Percentiles rank a stretch among this genome's conserved stretches.
Conservation (phyloP, 352 stramenopile species). For the Aphanomyces invadans region DNA sequence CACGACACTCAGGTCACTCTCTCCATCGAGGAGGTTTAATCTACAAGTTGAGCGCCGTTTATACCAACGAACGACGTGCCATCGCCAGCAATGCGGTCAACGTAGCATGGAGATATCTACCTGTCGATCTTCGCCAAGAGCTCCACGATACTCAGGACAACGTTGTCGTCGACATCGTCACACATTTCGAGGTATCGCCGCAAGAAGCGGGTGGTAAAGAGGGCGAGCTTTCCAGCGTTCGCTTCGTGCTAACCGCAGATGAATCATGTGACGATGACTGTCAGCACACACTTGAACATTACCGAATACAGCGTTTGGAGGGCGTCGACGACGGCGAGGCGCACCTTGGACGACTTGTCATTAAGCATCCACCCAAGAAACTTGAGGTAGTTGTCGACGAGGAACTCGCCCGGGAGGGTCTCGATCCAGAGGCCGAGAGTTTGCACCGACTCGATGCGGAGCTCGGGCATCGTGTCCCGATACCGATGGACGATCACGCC, state of each 20-base stretch:
- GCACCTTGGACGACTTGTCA: slow-evolving; percentile 83
- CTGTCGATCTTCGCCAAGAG: slow-evolving; percentile 21
- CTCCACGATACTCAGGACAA: slow-evolving; percentile 76
- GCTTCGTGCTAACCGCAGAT: slow-evolving; percentile 33
- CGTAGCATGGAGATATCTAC: no score
- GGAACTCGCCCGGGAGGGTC: slow-evolving; percentile 82
- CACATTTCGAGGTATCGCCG: slow-evolving; percentile 73
- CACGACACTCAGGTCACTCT: slow-evolving; percentile 65
- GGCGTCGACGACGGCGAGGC: slow-evolving; percentile 71
- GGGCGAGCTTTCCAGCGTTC: slow-evolving; percentile 53
- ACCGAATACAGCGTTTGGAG: slow-evolving; percentile 75
- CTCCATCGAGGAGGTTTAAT: slow-evolving; percentile 63
- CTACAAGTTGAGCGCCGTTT: slow-evolving; percentile 37
- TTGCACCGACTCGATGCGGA: slow-evolving; percentile 77
- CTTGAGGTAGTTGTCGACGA: slow-evolving; percentile 93
- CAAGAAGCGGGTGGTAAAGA: slow-evolving; percentile 76
- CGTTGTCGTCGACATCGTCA: slow-evolving; percentile 62
- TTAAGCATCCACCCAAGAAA: slow-evolving; percentile 94
- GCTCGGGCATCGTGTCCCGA: slow-evolving; percentile 90
- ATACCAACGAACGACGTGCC: no score
- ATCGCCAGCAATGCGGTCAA: no score
- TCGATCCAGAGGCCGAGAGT: slow-evolving; percentile 80
- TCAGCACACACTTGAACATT: background rate
- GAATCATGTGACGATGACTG: background rate
- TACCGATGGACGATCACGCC: slow-evolving; percentile 76